Evolutionary conservation across 768 basidiomycete species (phyloP).

Genomic region (Russula compacta): DNA sequence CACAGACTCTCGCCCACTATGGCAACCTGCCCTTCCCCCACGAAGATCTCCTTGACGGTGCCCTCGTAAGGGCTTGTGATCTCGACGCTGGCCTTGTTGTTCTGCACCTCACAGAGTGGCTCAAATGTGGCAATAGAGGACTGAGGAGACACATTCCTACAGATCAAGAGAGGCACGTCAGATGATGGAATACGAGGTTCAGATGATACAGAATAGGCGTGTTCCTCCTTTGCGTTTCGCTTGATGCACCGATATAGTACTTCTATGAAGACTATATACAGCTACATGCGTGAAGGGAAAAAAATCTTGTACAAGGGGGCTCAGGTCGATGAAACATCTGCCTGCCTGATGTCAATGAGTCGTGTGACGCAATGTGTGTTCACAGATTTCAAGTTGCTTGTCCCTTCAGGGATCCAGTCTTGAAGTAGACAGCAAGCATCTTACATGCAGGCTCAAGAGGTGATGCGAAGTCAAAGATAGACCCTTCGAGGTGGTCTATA

Average conservation of each 20-base stretch:
- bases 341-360: too few relatives aligned
- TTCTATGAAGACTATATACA: neutral
- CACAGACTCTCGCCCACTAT: slow-evolving; percentile 79
- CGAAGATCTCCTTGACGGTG: slow-evolving; percentile 58
- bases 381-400: too few relatives aligned
- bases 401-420: too few relatives aligned
- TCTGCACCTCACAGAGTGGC: slow-evolving; percentile 74
- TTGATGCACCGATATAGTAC: neutral
- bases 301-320: neutral
- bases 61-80: slow-evolving; percentile 85
- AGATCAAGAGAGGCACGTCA: neutral
- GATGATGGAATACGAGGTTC: slow-evolving; percentile 5
- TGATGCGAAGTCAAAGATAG: too few relatives aligned
- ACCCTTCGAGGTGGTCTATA: too few relatives aligned
- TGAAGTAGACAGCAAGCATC: too few relatives aligned
- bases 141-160: slow-evolving; percentile 59
- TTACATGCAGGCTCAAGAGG: too few relatives aligned
- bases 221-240: too few relatives aligned
- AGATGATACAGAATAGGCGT: neutral
- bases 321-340: slow-evolving; percentile 20
- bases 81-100: slow-evolving; percentile 86
- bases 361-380: too few relatives aligned
- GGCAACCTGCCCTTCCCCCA: slow-evolving; percentile 73
- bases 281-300: neutral
- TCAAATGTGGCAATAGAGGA: slow-evolving; percentile 55